Evolutionary conservation across 805 yeast species (phyloP), one percentile per base, ranked within the genome.

Genomic region (Yamadazyma takamatsuzukensis): DNA sequence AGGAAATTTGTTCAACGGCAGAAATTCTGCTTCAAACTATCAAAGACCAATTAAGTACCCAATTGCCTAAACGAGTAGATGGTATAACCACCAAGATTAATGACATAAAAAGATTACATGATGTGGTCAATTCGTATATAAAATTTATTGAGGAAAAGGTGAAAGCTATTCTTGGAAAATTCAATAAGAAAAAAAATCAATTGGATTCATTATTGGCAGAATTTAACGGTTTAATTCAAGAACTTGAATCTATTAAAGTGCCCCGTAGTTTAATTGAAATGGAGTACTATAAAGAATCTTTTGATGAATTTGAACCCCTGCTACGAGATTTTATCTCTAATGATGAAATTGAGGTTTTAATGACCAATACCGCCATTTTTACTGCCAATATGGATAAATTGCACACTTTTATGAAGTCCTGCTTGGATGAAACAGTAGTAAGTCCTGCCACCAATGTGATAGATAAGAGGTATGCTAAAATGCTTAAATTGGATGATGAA

Each of bases 241-340:
- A 49, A 22, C 40, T 64, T 17, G 47, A 43, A 8, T 25, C 28
- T n/a, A 52, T 60, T 1, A 37, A 39, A 7, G 63, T 64, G n/a
- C 70, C 70, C 0, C 28, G 30, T 4, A 43, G 37, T 16, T 25
- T 53, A 10, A 21, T 47, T 6, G 34, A 37, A n/a, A n/a, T n/a
- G n/a, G n/a, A n/a, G n/a, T n/a, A n/a, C n/a, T 18, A 12, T 14
- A 11, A 22, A 25, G 23, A 21, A 29, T 15, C n/a, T 14, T 4
- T 3, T 12, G 10, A 22, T 8, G 24, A 36, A 12, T 17, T 3
- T 5, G 21, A 31, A 9, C 28, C 13, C n/a, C 30, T 45, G 25
- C 44, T 63, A 8, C 40, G 40, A 10, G 67, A 63, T 32, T 65
- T 66, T 34, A 54, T 64, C 3, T 54, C 70, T 3, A 28, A 43